Conservation (phyloP, 192 early-diverging fungal species). For the Coemansia reversa region DNA sequence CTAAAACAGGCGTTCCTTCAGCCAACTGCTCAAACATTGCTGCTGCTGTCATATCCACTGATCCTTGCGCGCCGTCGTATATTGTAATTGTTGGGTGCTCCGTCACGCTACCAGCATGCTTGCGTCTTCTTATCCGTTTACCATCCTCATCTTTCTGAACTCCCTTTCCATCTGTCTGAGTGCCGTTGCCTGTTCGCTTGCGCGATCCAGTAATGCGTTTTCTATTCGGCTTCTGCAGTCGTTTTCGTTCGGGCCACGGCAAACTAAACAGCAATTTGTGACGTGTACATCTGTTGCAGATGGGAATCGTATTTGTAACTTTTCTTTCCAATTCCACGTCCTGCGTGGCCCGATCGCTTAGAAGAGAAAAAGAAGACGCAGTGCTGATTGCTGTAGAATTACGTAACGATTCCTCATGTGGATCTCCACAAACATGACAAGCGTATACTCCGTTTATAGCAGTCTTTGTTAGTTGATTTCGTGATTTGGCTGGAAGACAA, state of each 20-base stretch:
- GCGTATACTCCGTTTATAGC: neutral
- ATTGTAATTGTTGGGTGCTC: slow-evolving; percentile 17
- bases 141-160: neutral
- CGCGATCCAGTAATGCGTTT: neutral
- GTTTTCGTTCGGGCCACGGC: slow-evolving; percentile 42
- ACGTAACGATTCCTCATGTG: neutral
- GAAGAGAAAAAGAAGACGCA: no score
- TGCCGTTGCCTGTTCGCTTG: slow-evolving; percentile 7
- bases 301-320: no score
- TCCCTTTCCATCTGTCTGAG: neutral
- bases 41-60: slow-evolving; percentile 2
- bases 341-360: no score
- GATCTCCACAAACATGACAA: slow-evolving; percentile 19
- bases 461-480: neutral
- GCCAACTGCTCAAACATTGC: slow-evolving; percentile 34
- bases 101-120: neutral
- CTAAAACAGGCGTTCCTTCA: slow-evolving; percentile 42
- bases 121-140: slow-evolving; percentile 3
- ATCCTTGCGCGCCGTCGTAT: slow-evolving; percentile 35
- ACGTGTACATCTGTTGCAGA: slow-evolving; percentile 35
- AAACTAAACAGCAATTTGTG: slow-evolving; percentile 34
- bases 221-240: slow-evolving; percentile 5
- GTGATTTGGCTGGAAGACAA: slow-evolving; percentile 16
- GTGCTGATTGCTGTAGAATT: no score
- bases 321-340: no score